A percentile compares a stretch with the other conserved stretches of the same genome.
These are phyloP conservation scores for Carallia brachiata DNA, from an alignment of 345 rosid genomes.

Conservation along the genomic window DNA sequence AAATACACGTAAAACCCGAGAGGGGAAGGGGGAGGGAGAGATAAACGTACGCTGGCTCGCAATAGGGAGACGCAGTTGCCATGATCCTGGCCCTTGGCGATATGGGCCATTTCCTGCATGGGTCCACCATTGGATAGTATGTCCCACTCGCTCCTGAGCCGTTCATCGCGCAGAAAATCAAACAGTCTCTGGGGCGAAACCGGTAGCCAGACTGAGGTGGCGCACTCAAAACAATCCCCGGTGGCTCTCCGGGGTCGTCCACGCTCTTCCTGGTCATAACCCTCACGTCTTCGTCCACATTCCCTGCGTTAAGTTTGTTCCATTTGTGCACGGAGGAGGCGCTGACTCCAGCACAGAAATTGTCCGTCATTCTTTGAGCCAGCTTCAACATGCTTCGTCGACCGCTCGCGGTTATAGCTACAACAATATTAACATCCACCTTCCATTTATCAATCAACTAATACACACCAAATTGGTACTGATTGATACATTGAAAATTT, in stretches of 20 bases:
- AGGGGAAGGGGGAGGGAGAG: neutral
- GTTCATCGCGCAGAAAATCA: conserved; percentile 79
- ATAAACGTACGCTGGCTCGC: conserved; percentile 62
- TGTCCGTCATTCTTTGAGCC: conserved; percentile 89
- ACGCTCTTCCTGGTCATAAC: conserved; percentile 88
- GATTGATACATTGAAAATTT: too few relatives aligned
- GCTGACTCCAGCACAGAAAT: conserved; percentile 90
- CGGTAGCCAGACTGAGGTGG: conserved; percentile 92
- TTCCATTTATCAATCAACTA: too few relatives aligned
- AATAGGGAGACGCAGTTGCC: conserved; percentile 96
- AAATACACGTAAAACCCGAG: neutral
- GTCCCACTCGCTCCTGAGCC: conserved; percentile 92
- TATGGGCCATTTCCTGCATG: conserved; percentile 95
- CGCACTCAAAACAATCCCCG: conserved; percentile 88
- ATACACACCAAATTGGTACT: too few relatives aligned
- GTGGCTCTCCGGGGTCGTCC: conserved; percentile 93
- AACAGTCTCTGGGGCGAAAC: conserved; percentile 73
- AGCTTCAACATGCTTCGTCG: conserved; percentile 94
- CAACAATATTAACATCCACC: neutral
- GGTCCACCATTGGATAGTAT: conserved; percentile 92
- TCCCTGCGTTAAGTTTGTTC: conserved; percentile 71
- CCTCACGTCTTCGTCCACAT: conserved; percentile 79
- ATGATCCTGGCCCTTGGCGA: conserved; percentile 90
- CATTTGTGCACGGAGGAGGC: conserved; percentile 84
- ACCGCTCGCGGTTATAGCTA: conserved; percentile 64